phyloP scores from a whole-genome alignment of 2,329 filamentous ascomycete genomes.

The Nemania sp. region DNA sequence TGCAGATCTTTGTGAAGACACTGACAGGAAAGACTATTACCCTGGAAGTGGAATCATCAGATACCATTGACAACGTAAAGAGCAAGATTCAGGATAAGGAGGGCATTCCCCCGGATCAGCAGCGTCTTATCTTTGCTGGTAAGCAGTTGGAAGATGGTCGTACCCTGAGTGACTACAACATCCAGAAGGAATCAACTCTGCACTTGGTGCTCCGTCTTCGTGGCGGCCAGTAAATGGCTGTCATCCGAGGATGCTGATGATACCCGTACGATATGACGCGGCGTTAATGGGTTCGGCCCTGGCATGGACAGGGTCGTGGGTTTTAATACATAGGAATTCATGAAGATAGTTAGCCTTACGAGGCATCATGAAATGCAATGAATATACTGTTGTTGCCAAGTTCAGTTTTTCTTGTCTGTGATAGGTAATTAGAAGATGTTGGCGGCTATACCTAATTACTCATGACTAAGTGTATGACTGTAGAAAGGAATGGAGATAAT shows the following conservation, averaged over 20 bases:
- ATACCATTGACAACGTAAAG: constrained; percentile 79
- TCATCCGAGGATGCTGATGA: constrained; percentile 39
- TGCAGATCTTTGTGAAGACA: constrained; percentile 81
- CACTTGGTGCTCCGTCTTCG: constrained; percentile 78
- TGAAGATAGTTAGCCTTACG: constrained; percentile 28
- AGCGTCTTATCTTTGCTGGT: constrained; percentile 77
- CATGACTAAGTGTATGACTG: no score
- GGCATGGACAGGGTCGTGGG: constrained; percentile 29
- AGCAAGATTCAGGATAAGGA: constrained; percentile 79
- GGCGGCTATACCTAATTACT: no score
- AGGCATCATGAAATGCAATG: constrained; percentile 26
- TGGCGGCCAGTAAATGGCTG: constrained; percentile 66
- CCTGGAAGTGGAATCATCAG: constrained; percentile 74
- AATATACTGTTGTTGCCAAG: constrained; percentile 3
- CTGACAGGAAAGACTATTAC: constrained; percentile 78
- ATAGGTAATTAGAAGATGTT: not conserved
- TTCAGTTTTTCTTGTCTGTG: not conserved
- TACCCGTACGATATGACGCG: constrained; percentile 46
- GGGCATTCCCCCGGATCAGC: constrained; percentile 77
- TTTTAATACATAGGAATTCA: constrained; percentile 38
- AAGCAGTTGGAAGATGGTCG: constrained; percentile 81
- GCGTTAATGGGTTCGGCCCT: constrained; percentile 46
- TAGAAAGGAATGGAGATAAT: no score
- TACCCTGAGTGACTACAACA: constrained; percentile 89
- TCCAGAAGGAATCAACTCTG: constrained; percentile 81